A percentile compares a stretch with the other conserved stretches of the same genome.
Conservation (phyloP, 2,329 filamentous ascomycete genomes). For the Sclerotinia minor region DNA sequence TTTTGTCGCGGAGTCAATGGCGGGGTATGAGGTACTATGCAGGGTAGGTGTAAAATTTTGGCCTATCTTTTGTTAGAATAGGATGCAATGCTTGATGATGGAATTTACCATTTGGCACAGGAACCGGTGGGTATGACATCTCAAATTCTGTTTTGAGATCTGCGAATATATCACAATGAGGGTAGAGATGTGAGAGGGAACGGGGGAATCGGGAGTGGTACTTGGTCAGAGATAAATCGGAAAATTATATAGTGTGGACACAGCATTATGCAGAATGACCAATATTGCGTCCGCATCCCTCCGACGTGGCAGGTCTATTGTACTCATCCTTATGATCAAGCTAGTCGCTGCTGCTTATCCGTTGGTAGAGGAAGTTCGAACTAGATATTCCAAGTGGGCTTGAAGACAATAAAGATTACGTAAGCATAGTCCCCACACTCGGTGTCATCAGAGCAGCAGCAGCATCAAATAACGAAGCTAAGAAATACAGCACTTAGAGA, state of each 20-base stretch:
- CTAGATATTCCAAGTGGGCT: background rate
- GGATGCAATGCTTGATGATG: background rate
- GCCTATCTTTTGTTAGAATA: conserved; percentile 4
- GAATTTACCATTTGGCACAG: conserved; percentile 19
- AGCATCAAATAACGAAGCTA: too few relatives aligned
- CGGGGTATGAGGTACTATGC: conserved; percentile 53
- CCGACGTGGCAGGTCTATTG: background rate
- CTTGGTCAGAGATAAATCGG: conserved; percentile 2
- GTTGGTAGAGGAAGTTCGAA: background rate
- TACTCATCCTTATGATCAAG: background rate
- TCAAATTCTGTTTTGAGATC: background rate
- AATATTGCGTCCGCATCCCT: background rate
- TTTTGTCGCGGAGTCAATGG: conserved; percentile 47
- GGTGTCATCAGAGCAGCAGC: too few relatives aligned
- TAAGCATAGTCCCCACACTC: background rate
- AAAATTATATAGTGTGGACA: background rate
- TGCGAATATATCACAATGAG: background rate
- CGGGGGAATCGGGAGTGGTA: background rate
- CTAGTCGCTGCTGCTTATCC: background rate
- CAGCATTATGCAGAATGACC: conserved; percentile 4
- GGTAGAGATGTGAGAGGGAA: background rate
- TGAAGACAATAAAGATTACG: background rate
- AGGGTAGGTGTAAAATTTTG: conserved; percentile 25
- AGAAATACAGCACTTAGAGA: background rate
- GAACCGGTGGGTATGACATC: conserved; percentile 22